Conservation (phyloP, 2,329 filamentous ascomycete species). For the Cryphonectria naterciae region DNA sequence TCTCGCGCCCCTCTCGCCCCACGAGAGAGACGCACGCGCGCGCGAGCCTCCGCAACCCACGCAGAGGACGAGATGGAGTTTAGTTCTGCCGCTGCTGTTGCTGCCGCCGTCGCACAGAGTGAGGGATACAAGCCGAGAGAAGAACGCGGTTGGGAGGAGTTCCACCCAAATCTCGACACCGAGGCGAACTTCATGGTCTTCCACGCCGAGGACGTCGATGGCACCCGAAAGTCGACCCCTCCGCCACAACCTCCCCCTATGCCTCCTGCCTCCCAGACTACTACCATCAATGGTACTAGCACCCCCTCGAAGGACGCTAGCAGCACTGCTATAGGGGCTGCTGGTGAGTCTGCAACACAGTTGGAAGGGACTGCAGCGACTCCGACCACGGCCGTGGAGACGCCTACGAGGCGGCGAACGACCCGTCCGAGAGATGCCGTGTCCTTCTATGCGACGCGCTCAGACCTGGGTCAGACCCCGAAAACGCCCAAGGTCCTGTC, state of each 20-base stretch:
- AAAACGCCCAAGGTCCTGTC: conserved; percentile 70
- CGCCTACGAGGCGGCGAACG: conserved; percentile 48
- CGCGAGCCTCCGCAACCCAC: conserved; percentile 54
- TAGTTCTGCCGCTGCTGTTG: conserved; percentile 85
- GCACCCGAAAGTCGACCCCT: conserved; percentile 57
- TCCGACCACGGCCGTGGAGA: conserved; percentile 36
- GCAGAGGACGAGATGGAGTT: conserved; percentile 70
- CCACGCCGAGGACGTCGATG: conserved; percentile 83
- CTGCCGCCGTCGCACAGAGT: conserved; percentile 84
- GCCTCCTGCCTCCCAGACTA: conserved; percentile 11
- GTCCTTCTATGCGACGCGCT: conserved; percentile 57
- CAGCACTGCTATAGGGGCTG: conserved; percentile 36
- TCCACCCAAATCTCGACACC: conserved; percentile 93
- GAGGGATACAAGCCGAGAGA: conserved; percentile 98
- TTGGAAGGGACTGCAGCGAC: conserved; percentile 41
- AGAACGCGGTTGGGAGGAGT: conserved; percentile 96
- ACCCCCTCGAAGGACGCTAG: conserved; percentile 54
- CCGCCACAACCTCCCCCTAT: conserved; percentile 41
- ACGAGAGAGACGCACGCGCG: conserved; percentile 61
- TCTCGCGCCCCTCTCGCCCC: conserved; percentile 54
- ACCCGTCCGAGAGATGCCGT: conserved; percentile 55
- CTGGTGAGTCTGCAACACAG: conserved; percentile 45
- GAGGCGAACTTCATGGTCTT: conserved; percentile 79
- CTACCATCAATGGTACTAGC: conserved; percentile 42
- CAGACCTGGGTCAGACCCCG: conserved; percentile 50